These are phyloP conservation scores for Nakazawaea wyomingensis DNA, from an alignment of 805 yeast species.

Conservation along the genomic window DNA sequence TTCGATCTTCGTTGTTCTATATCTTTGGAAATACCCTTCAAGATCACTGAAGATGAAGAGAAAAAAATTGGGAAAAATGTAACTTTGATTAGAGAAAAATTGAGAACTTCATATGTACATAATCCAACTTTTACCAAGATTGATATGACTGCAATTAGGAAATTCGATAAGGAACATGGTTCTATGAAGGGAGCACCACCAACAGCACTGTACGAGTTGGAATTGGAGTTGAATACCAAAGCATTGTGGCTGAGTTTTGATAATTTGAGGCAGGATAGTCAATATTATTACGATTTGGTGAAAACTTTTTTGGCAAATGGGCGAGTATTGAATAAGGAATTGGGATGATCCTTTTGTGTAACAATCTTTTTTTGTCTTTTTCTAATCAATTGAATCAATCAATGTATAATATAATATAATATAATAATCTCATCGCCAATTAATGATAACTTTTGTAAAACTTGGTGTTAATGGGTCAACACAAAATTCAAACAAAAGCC, in stretches of 20 bases:
- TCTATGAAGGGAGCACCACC: slow-evolving; percentile 10
- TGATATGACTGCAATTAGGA: slow-evolving; percentile 61
- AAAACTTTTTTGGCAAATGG: slow-evolving; percentile 43
- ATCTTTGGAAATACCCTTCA: slow-evolving; percentile 71
- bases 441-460: too few species aligned
- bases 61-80: slow-evolving; percentile 46
- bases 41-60: slow-evolving; percentile 45
- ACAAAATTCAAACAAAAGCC: too few species aligned
- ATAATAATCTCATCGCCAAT: too few species aligned
- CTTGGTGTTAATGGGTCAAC: too few species aligned
- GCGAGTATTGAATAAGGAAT: slow-evolving; percentile 18
- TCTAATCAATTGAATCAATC: background rate
- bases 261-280: slow-evolving; percentile 29
- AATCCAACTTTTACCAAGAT: slow-evolving; percentile 67
- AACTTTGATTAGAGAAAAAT: slow-evolving; percentile 58
- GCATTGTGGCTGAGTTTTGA: slow-evolving; percentile 27
- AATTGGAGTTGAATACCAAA: slow-evolving; percentile 27
- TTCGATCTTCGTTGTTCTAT: slow-evolving; percentile 75
- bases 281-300: slow-evolving; percentile 39
- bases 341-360: background rate
- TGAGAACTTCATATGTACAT: slow-evolving; percentile 68
- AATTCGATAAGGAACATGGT: slow-evolving; percentile 18
- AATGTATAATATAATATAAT: too few species aligned
- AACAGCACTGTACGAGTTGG: slow-evolving; percentile 25
- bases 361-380: background rate